Evolutionary conservation across 805 yeast species (phyloP).

Genomic region (Candida ponderosae): DNA sequence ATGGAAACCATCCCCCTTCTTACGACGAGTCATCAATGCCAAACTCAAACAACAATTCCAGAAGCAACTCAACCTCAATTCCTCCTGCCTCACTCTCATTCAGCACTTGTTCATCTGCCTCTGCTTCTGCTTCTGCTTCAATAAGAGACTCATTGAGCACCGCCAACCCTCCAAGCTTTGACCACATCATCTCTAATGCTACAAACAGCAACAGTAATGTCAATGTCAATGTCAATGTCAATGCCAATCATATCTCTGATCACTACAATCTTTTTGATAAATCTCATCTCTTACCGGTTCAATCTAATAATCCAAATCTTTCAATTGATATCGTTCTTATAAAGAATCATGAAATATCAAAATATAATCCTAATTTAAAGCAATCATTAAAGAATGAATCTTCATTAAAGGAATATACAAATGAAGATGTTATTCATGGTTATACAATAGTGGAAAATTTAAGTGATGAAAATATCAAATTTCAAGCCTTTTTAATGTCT

Average conservation of each 20-base stretch:
- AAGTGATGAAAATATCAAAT: constrained; percentile 38
- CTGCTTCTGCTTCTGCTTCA: not conserved
- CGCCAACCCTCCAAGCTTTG: too few relatives aligned
- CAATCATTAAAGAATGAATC: too few relatives aligned
- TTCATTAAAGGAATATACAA: constrained; percentile 47
- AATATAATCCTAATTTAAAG: too few relatives aligned
- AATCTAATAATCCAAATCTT: constrained; percentile 17
- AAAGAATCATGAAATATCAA: too few relatives aligned
- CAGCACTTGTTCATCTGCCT: too few relatives aligned
- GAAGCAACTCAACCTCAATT: not conserved
- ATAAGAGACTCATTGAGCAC: too few relatives aligned
- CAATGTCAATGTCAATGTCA: too few relatives aligned
- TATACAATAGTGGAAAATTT: constrained; percentile 42
- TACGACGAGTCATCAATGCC: not conserved
- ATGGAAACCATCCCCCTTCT: constrained; percentile 18
- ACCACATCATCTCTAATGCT: too few relatives aligned
- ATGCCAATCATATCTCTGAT: too few relatives aligned
- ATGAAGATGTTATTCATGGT: constrained; percentile 64
- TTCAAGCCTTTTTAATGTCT: constrained; percentile 53
- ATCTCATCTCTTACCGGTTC: constrained; percentile 38
- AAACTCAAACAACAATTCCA: not conserved
- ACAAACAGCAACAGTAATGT: too few relatives aligned
- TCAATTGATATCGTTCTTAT: too few relatives aligned
- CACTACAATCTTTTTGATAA: constrained; percentile 44
- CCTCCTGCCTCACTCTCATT: too few relatives aligned